Conservation (phyloP, 208 protist genomes). For the Porcisia hertigi region DNA sequence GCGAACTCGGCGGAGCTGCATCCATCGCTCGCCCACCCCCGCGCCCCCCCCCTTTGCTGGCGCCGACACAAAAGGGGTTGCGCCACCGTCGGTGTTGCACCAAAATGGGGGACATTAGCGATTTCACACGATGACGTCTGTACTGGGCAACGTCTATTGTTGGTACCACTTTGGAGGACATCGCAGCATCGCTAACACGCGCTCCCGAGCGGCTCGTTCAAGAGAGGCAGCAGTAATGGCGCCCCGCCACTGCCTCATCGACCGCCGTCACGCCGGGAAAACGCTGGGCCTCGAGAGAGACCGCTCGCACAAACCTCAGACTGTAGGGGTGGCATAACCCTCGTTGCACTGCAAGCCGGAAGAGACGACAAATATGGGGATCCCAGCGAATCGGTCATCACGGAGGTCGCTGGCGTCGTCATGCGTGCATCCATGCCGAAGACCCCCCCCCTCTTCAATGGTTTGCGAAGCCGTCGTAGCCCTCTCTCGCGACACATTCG, state of each 20-base stretch:
- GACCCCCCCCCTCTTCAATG: not conserved
- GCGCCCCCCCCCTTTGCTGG: not conserved
- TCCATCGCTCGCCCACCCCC: not conserved
- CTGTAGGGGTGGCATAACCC: not conserved
- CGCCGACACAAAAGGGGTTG: not conserved
- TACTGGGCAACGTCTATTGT: not conserved
- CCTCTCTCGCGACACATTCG: not conserved
- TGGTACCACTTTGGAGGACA: not conserved
- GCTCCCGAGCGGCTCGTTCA: not conserved
- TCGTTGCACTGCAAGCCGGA: not conserved
- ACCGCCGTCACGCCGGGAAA: not conserved
- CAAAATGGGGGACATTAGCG: not conserved
- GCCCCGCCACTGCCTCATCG: not conserved
- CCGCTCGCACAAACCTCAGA: not conserved
- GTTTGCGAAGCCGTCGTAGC: not conserved
- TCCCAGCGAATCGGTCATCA: not conserved
- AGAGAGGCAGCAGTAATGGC: not conserved
- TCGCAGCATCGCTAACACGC: not conserved
- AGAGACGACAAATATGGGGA: not conserved
- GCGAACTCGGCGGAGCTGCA: constrained; percentile 25
- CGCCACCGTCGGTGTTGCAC: not conserved
- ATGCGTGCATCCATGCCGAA: not conserved
- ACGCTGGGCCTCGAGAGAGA: not conserved
- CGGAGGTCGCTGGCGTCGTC: not conserved
- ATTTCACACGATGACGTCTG: not conserved